phyloP scores from a whole-genome alignment of 176 grass and related monocot genomes.

The Paspalum vaginatum region DNA sequence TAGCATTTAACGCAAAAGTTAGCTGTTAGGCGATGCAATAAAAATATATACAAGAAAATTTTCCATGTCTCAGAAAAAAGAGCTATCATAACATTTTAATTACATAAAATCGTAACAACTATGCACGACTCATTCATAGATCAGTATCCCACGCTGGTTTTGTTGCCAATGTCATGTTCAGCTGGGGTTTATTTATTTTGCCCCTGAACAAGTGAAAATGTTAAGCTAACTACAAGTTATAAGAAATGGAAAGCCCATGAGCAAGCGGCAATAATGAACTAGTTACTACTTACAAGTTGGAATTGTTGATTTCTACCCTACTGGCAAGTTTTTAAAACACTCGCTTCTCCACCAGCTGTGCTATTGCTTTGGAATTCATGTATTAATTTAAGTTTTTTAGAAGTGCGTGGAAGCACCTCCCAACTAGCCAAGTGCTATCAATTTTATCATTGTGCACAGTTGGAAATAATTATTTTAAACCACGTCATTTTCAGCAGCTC shows the following conservation, averaged over 20 bases:
- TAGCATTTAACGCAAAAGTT: neutral
- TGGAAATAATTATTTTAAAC: neutral
- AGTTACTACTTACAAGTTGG: neutral
- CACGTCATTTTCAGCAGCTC: conserved; percentile 21
- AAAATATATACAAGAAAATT: neutral
- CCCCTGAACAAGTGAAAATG: neutral
- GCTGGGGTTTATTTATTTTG: neutral
- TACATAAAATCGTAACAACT: neutral
- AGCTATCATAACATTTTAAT: neutral
- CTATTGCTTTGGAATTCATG: neutral
- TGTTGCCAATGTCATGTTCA: neutral
- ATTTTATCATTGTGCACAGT: neutral
- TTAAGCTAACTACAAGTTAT: neutral
- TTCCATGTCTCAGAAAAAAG: neutral
- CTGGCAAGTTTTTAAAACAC: neutral
- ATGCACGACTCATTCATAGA: neutral
- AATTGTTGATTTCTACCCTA: neutral
- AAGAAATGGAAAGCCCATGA: no score
- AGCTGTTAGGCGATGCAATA: neutral
- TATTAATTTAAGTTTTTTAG: neutral
- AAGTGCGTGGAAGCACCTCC: neutral
- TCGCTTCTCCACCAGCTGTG: neutral
- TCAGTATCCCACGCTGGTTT: neutral
- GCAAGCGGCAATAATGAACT: neutral
- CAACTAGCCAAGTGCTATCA: neutral